Conservation (phyloP, 495 filamentous ascomycete genomes). For the Aspergillus incahuasiensis region DNA sequence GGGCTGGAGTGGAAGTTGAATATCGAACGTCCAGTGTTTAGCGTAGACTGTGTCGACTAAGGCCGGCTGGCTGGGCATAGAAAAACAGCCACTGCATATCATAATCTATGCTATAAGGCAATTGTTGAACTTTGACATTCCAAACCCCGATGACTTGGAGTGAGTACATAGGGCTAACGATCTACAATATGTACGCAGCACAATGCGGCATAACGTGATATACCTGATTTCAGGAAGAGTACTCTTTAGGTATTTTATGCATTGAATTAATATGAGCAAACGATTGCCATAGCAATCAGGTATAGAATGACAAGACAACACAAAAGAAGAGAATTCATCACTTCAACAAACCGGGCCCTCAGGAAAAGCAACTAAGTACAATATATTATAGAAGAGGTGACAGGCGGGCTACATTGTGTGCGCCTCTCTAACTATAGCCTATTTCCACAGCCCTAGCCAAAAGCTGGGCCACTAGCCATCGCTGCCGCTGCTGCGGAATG, state of each 20-base stretch:
- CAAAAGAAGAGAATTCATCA: not conserved
- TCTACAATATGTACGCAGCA: no score
- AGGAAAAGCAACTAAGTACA: not conserved
- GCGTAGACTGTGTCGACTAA: no score
- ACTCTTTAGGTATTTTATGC: not conserved
- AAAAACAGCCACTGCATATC: no score
- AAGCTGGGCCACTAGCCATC: constrained; percentile 57
- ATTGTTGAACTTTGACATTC: no score
- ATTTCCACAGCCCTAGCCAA: not conserved
- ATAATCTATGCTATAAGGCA: no score
- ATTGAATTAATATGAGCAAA: not conserved
- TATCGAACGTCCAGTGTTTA: no score
- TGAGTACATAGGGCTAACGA: not conserved
- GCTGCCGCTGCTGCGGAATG: constrained; percentile 90
- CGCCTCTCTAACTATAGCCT: not conserved
- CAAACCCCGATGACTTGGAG: not conserved
- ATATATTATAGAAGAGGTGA: not conserved
- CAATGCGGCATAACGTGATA: not conserved
- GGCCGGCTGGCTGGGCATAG: no score
- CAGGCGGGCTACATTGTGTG: not conserved
- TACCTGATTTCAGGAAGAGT: not conserved
- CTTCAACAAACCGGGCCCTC: not conserved
- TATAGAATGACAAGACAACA: not conserved
- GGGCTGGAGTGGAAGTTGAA: no score
- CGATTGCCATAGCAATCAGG: not conserved